Base-by-base conservation (phyloP, 495 filamentous ascomycete species). In the Cladorrhinum samala region DNA sequence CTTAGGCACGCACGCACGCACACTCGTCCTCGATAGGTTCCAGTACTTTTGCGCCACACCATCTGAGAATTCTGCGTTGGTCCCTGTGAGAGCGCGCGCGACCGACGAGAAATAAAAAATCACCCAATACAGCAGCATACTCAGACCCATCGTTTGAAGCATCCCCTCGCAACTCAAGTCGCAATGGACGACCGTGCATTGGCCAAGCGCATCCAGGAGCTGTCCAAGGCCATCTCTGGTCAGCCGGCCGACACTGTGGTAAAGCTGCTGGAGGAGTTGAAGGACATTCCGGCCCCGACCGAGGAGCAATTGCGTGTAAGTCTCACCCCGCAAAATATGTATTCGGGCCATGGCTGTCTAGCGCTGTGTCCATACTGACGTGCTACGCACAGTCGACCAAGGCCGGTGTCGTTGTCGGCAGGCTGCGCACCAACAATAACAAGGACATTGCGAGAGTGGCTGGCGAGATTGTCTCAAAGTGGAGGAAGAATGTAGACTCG, bases 331-430 rank as follows among this genome's bases (percentile, higher is more conserved):
- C n/a, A n/a, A n/a, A n/a, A n/a, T n/a, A n/a, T n/a, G n/a, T n/a
- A n/a, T n/a, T n/a, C n/a, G n/a, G n/a, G n/a, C n/a, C n/a, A n/a
- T n/a, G n/a, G n/a, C n/a, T n/a, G n/a, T n/a, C n/a, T n/a, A 27
- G 19, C 37, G 33, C 24, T 25, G 17, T 33, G 11, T 51, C n/a
- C 9, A 21, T 37, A 23, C 18, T 16, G 27, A 19, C 30, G 23
- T 39, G 21, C 41, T 23, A 9, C 16, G 18, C 76, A 24, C 70
- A 91, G 70, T 83, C 85, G n/a, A 97, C 92, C 18, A 89, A 86
- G 57, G 89, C 95, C 44, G 93, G 93, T 56, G 84, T 95, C 59
- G 79, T 87, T 2, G 87, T 97, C 55, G 91, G 92, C 68, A 88
- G 86, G 62, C 78, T 90, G 52, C 85, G 91, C 62, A 73, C 77